Evolutionary conservation across 1,284 basidiomycete genomes (phyloP).

Genomic region (Hypsizygus ulmarius): DNA sequence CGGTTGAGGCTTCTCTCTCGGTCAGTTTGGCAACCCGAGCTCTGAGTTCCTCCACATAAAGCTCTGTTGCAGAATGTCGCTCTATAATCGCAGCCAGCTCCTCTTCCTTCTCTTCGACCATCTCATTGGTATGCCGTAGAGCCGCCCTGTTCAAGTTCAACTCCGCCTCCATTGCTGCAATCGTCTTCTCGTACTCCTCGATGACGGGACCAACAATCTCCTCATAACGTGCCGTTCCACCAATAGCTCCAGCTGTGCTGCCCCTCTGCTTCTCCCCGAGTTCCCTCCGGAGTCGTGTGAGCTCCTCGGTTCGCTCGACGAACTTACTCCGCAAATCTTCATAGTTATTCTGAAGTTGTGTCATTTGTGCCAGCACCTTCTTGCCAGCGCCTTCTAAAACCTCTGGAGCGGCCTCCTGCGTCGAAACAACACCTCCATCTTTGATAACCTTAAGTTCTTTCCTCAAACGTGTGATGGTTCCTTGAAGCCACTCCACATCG

Average conservation of each 20-base stretch:
- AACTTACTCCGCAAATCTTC: conserved; percentile 82
- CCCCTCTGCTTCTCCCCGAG: conserved; percentile 70
- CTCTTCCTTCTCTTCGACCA: conserved; percentile 87
- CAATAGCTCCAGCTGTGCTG: conserved; percentile 58
- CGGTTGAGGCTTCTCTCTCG: conserved; percentile 88
- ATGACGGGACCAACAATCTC: conserved; percentile 98
- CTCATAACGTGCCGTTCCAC: conserved; percentile 83
- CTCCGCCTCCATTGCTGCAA: conserved; percentile 93
- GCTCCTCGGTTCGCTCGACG: conserved; percentile 83
- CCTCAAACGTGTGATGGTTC: conserved; percentile 78
- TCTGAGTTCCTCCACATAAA: conserved; percentile 85
- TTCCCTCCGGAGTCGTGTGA: conserved; percentile 74
- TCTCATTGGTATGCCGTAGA: conserved; percentile 84
- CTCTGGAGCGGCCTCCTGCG: conserved; percentile 32
- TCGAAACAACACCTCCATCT: conserved; percentile 49
- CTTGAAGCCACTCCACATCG: conserved; percentile 94
- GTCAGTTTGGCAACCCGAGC: conserved; percentile 76
- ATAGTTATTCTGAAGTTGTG: conserved; percentile 78
- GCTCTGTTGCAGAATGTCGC: conserved; percentile 75
- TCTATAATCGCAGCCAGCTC: conserved; percentile 67
- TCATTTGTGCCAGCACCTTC: conserved; percentile 73
- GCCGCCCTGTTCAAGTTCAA: conserved; percentile 88
- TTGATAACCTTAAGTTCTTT: conserved; percentile 82
- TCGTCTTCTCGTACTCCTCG: conserved; percentile 98
- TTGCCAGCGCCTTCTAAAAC: conserved; percentile 59